phyloP scores from a whole-genome alignment of 1,139 yeast species.

The Kluyveromyces sp. region DNA sequence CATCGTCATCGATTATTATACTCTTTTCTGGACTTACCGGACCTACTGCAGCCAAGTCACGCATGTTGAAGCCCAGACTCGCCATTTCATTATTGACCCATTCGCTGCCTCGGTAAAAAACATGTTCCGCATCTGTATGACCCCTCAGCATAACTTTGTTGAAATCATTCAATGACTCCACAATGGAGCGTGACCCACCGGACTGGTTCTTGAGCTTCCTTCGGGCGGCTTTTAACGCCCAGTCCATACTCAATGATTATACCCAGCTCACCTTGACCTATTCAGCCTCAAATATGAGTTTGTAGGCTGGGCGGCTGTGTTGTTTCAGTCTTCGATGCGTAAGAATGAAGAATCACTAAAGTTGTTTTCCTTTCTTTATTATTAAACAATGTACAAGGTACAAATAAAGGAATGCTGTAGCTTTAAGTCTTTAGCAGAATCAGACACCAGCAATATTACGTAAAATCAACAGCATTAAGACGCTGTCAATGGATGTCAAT shows the following conservation, averaged over 20 bases:
- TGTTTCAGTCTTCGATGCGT: not conserved
- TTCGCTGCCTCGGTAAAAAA: conserved; percentile 14
- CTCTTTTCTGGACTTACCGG: conserved; percentile 18
- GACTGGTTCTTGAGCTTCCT: conserved; percentile 22
- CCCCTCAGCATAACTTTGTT: conserved; percentile 22
- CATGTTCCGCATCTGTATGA: conserved; percentile 18
- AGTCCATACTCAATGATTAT: conserved; percentile 20
- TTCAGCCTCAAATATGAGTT: not conserved
- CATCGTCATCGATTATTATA: conserved; percentile 3
- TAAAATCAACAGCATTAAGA: too few relatives aligned
- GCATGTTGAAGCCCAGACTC: conserved; percentile 6
- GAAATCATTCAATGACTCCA: conserved; percentile 27
- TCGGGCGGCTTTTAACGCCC: conserved; percentile 28
- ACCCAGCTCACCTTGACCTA: not conserved
- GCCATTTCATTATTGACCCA: conserved; percentile 20
- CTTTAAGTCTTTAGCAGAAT: too few relatives aligned
- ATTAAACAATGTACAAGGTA: conserved; percentile 3
- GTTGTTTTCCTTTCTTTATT: not conserved
- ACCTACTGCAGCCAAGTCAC: conserved; percentile 1
- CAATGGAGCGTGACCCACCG: conserved; percentile 30
- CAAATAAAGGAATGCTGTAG: conserved; percentile 6
- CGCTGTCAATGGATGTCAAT: too few relatives aligned
- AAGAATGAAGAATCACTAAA: not conserved
- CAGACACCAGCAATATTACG: too few relatives aligned
- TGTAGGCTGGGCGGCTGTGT: not conserved